These are phyloP conservation scores for Pterocarpus macrocarpus DNA, from an alignment of 306 rosid genomes.

Conservation along the genomic window DNA sequence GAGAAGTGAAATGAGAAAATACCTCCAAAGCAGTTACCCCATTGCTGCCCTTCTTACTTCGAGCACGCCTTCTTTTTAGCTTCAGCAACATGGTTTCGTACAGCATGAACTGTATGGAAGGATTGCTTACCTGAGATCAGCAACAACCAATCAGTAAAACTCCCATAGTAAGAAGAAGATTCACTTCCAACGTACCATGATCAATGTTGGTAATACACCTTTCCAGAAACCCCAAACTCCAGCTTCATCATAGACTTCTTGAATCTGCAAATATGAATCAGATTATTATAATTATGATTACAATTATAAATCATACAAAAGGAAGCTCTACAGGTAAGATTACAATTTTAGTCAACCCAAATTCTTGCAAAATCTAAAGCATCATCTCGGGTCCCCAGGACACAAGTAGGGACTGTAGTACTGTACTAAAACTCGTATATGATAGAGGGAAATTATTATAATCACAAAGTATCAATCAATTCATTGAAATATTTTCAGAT, in stretches of 20 bases:
- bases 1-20: slow-evolving; percentile 40
- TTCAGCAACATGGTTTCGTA: slow-evolving; percentile 84
- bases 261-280: slow-evolving; percentile 63
- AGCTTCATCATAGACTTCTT: slow-evolving; percentile 84
- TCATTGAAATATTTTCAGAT: slow-evolving; percentile 13
- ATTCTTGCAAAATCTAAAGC: slow-evolving; percentile 9
- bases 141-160: slow-evolving; percentile 56
- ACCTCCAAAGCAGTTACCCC: slow-evolving; percentile 90
- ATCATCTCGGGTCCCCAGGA: slow-evolving; percentile 3
- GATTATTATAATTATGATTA: neutral
- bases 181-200: slow-evolving; percentile 81
- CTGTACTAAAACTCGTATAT: neutral
- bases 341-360: neutral
- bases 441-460: neutral
- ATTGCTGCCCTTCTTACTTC: slow-evolving; percentile 50
- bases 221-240: slow-evolving; percentile 94
- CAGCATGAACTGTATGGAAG: slow-evolving; percentile 97
- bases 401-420: slow-evolving; percentile 1
- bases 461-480: slow-evolving; percentile 24
- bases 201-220: slow-evolving; percentile 88
- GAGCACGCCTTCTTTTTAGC: slow-evolving; percentile 71
- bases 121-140: slow-evolving; percentile 89
- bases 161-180: slow-evolving; percentile 43
- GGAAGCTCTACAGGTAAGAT: neutral
- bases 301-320: neutral